Evolutionary conservation across 805 yeast genomes (phyloP).

Genomic region (Metschnikowia colocasiae): DNA sequence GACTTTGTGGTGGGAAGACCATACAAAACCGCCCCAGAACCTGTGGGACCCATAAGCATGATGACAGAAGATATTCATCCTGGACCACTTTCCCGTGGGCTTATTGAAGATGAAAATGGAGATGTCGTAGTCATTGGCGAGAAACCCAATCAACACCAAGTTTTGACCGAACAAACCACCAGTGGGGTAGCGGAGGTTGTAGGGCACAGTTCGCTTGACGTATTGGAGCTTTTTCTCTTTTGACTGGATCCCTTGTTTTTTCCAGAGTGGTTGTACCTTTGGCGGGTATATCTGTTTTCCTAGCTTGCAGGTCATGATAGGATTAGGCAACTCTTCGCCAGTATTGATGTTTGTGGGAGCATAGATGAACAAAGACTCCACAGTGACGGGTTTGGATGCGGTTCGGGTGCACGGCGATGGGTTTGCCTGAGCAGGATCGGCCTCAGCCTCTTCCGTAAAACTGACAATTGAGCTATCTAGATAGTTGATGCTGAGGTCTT

Average conservation of each 20-base stretch:
- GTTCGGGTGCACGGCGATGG: not conserved
- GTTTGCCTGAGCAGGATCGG: not conserved
- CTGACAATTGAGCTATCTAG: constrained; percentile 33
- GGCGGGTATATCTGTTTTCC: constrained; percentile 33
- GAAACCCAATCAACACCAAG: constrained; percentile 57
- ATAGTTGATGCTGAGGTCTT: constrained; percentile 28
- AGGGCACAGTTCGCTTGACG: constrained; percentile 36
- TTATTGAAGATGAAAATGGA: constrained; percentile 50
- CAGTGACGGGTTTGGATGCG: not conserved
- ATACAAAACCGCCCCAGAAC: constrained; percentile 64
- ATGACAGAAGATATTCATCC: constrained; percentile 50
- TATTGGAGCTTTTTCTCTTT: constrained; percentile 1
- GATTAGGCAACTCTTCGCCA: constrained; percentile 21
- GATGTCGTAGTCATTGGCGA: constrained; percentile 44
- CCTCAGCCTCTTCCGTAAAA: constrained; percentile 22
- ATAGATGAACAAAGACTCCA: constrained; percentile 32
- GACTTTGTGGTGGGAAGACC: constrained; percentile 77
- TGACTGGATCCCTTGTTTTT: constrained; percentile 16
- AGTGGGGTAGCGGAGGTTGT: constrained; percentile 49
- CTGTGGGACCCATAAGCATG: constrained; percentile 54
- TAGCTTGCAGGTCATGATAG: constrained; percentile 33
- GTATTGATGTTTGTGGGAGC: constrained; percentile 24
- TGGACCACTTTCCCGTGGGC: constrained; percentile 61
- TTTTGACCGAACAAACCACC: constrained; percentile 67
- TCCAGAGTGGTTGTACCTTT: constrained; percentile 29